These are phyloP conservation scores for Aegle marmelos DNA, from an alignment of 345 rosid species.

Conservation along the genomic window DNA sequence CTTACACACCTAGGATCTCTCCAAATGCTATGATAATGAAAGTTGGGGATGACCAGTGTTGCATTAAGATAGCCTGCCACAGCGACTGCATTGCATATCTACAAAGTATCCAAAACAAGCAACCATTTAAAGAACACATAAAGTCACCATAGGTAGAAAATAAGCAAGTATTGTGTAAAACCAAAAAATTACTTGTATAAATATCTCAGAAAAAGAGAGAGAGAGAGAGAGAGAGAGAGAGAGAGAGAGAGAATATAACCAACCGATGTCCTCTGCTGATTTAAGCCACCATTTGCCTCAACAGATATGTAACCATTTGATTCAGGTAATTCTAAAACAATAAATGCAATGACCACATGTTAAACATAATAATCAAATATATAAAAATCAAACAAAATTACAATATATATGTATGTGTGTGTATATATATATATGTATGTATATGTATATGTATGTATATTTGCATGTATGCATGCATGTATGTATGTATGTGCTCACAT, in stretches of 20 bases:
- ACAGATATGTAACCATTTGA: constrained; percentile 94
- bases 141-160: constrained; percentile 23
- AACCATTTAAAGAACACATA: constrained; percentile 26
- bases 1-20: constrained; percentile 85
- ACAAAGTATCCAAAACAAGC: constrained; percentile 28
- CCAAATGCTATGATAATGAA: constrained; percentile 98
- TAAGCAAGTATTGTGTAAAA: constrained; percentile 9
- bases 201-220: neutral
- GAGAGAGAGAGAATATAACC: constrained; percentile 40
- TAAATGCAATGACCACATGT: constrained; percentile 4
- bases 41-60: constrained; percentile 86
- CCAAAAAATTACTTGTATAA: neutral
- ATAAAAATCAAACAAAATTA: neutral
- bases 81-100: constrained; percentile 99
- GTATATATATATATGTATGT: too few relatives aligned
- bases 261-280: constrained; percentile 99
- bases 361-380: neutral
- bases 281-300: constrained; percentile 97
- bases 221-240: too few relatives aligned
- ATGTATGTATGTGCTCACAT: too few relatives aligned
- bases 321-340: constrained; percentile 70
- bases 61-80: constrained; percentile 99
- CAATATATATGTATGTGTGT: too few relatives aligned
- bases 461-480: too few relatives aligned
- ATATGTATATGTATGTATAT: too few relatives aligned